Evolutionary conservation across 768 basidiomycete genomes (phyloP).

Genomic region (Pulveroboletus sp.): DNA sequence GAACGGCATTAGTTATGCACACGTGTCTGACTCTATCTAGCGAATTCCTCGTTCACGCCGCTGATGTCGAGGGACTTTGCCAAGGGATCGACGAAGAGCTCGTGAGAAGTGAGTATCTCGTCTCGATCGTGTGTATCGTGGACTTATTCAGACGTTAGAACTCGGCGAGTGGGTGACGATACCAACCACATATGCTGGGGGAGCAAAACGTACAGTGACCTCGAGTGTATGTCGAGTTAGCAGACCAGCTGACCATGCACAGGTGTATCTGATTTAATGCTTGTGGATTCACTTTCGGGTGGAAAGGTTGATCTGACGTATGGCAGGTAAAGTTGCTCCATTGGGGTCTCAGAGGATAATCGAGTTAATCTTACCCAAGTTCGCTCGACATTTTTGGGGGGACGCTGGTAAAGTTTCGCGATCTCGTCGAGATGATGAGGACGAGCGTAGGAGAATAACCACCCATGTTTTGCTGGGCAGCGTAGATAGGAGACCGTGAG

Average conservation of each 20-base stretch:
- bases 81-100: conserved; percentile 92
- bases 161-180: conserved; percentile 89
- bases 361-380: conserved; percentile 25
- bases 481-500: conserved; percentile 26
- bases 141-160: conserved; percentile 40
- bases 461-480: neutral
- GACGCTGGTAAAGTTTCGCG: conserved; percentile 53
- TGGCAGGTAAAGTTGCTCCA: conserved; percentile 28
- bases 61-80: conserved; percentile 97
- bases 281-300: conserved; percentile 72
- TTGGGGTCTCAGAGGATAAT: neutral
- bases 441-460: neutral
- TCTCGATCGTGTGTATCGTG: neutral
- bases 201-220: conserved; percentile 67
- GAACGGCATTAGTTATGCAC: neutral
- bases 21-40: conserved; percentile 37
- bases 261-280: conserved; percentile 78
- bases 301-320: conserved; percentile 61
- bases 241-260: conserved; percentile 5
- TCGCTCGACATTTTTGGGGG: conserved; percentile 73
- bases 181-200: conserved; percentile 95
- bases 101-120: conserved; percentile 57
- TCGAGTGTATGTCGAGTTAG: neutral
- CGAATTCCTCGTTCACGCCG: conserved; percentile 94
- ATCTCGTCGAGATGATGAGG: conserved; percentile 36